Evolutionary conservation across 495 filamentous ascomycete genomes (phyloP), one percentile per base, ranked within the genome.

Genomic region (Penicillium egyptiacum): DNA sequence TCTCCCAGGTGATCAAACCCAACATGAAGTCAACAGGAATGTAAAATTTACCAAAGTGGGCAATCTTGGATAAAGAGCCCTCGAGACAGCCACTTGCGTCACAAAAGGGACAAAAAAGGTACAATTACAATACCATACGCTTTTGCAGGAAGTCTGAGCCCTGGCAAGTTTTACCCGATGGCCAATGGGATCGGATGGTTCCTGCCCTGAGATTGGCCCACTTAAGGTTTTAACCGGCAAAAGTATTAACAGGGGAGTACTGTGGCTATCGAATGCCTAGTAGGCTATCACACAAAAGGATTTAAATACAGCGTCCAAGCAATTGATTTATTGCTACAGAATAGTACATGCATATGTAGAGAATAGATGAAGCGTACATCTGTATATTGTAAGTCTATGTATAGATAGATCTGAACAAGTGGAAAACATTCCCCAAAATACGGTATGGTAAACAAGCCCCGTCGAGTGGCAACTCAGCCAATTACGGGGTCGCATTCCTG

Each of bases 81-180:
- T 9, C 9, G 28, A 30, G 28, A 48, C 57, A 63, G 63, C 63
- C 63, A 63, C 63, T 37, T 53, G 57, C 60, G 60, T 66, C 63
- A 66, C 57, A 26, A 44, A 20, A 14, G 19, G 42, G 22, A 44
- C 26, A 33, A 31, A 30, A 48, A 31, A 14, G 28, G n/a, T 3
- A 31, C 41, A 54, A 17, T 35, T 26, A 47, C 53, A 55, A 35
- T 47, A 55, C 53, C n/a, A n/a, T 33, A 43, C 26, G 3, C 4
- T 0, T 20, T n/a, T n/a, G n/a, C n/a, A n/a, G n/a, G 30, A 2
- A 17, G 26, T 55, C 53, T 31, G 42, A 55, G 53, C 42, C 52
- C 22, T 26, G 30, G 30, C 10, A 55, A 19, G 22, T 9, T 12
- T 12, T 11, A 2, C 26, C 11, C 31, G 31, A 45, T 4, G 17